Evolutionary conservation across 179 eudicot species (phyloP).

Genomic region (Corrigiola litoralis): DNA sequence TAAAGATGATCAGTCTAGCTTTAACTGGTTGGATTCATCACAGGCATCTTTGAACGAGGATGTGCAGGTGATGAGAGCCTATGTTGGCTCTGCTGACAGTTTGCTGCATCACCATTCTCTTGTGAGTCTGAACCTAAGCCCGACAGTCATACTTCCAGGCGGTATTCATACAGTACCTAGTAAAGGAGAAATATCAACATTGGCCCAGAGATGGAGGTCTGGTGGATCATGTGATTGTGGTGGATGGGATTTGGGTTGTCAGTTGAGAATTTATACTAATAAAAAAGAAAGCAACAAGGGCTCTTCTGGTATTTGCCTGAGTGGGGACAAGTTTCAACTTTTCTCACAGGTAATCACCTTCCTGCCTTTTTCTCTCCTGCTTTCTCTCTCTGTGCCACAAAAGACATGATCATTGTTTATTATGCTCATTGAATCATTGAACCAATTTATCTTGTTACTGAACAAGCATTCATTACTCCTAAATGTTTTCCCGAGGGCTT

Average conservation of each 20-base stretch:
- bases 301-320: slow-evolving; percentile 14
- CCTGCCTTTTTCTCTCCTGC: neutral
- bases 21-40: slow-evolving; percentile 24
- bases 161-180: slow-evolving; percentile 73
- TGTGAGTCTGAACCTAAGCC: slow-evolving; percentile 23
- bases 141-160: slow-evolving; percentile 72
- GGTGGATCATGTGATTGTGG: slow-evolving; percentile 92
- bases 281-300: slow-evolving; percentile 21
- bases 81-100: slow-evolving; percentile 14
- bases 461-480: neutral
- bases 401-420: neutral
- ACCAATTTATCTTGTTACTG: neutral
- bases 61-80: slow-evolving; percentile 1
- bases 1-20: slow-evolving; percentile 21
- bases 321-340: slow-evolving; percentile 43
- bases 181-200: slow-evolving; percentile 70
- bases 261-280: slow-evolving; percentile 43
- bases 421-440: neutral
- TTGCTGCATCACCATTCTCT: slow-evolving; percentile 10
- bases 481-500: neutral
- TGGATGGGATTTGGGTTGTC: slow-evolving; percentile 97
- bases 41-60: slow-evolving; percentile 15
- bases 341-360: slow-evolving; percentile 52
- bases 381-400: neutral
- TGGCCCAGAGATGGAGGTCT: slow-evolving; percentile 74